These are phyloP conservation scores for Plasmodium malariae DNA, from an alignment of 169 alveolate species.

Conservation along the genomic window DNA sequence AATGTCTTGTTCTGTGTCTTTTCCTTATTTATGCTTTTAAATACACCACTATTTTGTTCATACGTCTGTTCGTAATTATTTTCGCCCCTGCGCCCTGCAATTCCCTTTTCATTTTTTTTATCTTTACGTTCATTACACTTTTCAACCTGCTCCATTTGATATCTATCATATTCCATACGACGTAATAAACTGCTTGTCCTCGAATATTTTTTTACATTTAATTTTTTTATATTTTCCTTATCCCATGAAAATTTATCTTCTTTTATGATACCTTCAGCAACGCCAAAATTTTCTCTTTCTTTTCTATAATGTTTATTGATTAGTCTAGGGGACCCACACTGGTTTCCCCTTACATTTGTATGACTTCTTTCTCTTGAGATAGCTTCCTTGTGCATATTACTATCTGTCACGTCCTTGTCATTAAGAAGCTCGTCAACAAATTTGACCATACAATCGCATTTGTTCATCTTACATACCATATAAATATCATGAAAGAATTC, in stretches of 20 bases:
- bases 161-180: not conserved
- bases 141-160: not conserved
- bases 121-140: not conserved
- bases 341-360: conserved; percentile 1
- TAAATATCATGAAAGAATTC: conserved; percentile 15
- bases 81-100: not conserved
- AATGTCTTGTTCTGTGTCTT: not conserved
- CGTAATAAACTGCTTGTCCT: not conserved
- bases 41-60: conserved; percentile 3
- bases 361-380: not conserved
- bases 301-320: too few species aligned
- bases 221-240: not conserved
- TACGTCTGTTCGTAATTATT: not conserved
- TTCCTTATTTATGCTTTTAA: not conserved
- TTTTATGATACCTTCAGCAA: not conserved
- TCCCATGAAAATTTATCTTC: not conserved
- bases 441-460: conserved; percentile 10
- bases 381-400: not conserved
- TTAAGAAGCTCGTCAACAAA: conserved; percentile 6
- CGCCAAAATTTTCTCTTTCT: not conserved
- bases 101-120: not conserved
- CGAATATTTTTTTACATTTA: not conserved
- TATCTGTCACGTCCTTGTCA: not conserved
- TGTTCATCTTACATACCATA: conserved; percentile 28
- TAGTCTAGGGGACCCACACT: too few species aligned